Evolutionary conservation across 2,329 filamentous ascomycete genomes (phyloP).

Genomic region (Trichoderma cornu-damae): DNA sequence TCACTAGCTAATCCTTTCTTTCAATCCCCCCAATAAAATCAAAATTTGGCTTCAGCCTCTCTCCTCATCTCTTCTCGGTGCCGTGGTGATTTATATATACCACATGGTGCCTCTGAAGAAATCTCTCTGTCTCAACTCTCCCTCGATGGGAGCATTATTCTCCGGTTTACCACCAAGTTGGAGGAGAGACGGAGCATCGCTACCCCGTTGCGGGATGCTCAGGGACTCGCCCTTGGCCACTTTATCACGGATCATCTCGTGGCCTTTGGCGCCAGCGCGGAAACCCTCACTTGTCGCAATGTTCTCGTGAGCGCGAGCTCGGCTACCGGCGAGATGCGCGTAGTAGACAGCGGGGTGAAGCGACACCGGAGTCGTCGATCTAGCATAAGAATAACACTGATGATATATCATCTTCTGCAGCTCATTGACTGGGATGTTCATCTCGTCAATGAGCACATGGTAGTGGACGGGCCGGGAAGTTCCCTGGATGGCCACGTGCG

Average conservation of each 20-base stretch:
- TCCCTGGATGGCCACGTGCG: conserved; percentile 76
- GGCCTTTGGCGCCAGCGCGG: conserved; percentile 40
- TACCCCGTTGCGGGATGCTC: conserved; percentile 21
- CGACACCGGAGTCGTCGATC: conserved; percentile 89
- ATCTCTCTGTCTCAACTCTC: conserved; percentile 31
- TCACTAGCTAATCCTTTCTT: not conserved
- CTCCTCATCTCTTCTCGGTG: not conserved
- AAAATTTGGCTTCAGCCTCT: not conserved
- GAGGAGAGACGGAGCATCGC: conserved; percentile 31
- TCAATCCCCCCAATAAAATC: not conserved
- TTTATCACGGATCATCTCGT: conserved; percentile 36
- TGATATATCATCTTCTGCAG: conserved; percentile 90
- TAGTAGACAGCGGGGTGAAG: conserved; percentile 91
- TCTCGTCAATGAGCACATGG: conserved; percentile 80
- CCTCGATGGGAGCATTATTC: conserved; percentile 23
- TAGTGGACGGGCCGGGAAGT: conserved; percentile 92
- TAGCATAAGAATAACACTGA: conserved; percentile 87
- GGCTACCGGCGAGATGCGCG: conserved; percentile 79
- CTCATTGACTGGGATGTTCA: conserved; percentile 58
- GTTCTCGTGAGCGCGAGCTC: conserved; percentile 70
- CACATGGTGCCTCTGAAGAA: conserved; percentile 41
- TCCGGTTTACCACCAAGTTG: conserved; percentile 28
- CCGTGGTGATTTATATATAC: conserved; percentile 35
- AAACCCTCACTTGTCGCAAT: conserved; percentile 42
- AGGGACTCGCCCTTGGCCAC: conserved; percentile 36